Evolutionary conservation across 1,139 yeast species (phyloP), one percentile per base, ranked within the genome.

Genomic region (Scheffersomyces cryptocercus): DNA sequence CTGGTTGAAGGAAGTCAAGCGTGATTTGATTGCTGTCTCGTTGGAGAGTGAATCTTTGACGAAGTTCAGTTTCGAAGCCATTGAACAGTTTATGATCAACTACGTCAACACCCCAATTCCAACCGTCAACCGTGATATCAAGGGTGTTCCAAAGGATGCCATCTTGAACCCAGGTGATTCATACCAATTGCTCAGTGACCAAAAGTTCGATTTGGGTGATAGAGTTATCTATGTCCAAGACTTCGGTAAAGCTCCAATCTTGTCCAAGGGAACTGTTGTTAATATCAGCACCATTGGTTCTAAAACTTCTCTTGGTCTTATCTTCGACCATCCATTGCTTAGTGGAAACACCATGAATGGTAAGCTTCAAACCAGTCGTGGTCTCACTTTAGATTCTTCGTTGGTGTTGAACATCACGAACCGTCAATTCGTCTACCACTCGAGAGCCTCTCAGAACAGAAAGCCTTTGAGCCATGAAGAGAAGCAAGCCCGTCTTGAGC

Each of bases 191-290:
- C 75, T 95, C 53, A 79, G 86, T 49, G 76, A 79, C 40, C 99
- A 95, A 68, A 70, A 75, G 41, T 95, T 93, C 59, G 79, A 79
- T 32, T 73, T 95, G 32, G 99, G 99, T 54, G 98, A 93, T 59
- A 80, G 99, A 48, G 88, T 95, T 33, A 80, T 88, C 29, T 90
- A 88, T 55, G 88, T 90, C 20, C 85, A 87, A 57, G 89, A 85
- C 55, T 84, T 88, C 32, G 98, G 98, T 45, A 90, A 89, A 59
- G 96, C 91, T 12, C 96, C 97, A 30, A 68, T 84, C 45, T 88
- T 86, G 58, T 79, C 90, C 16, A 85, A 88, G 56, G 99, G 99
- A 61, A 90, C 97, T 1, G 96, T 93, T 43, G 86, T 88, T 42
- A 90, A 93, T 4, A 83, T 88, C 51, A 80, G 81, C 37, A 81